phyloP scores from a whole-genome alignment of 345 rosid species.

The Salix koriyanagi region DNA sequence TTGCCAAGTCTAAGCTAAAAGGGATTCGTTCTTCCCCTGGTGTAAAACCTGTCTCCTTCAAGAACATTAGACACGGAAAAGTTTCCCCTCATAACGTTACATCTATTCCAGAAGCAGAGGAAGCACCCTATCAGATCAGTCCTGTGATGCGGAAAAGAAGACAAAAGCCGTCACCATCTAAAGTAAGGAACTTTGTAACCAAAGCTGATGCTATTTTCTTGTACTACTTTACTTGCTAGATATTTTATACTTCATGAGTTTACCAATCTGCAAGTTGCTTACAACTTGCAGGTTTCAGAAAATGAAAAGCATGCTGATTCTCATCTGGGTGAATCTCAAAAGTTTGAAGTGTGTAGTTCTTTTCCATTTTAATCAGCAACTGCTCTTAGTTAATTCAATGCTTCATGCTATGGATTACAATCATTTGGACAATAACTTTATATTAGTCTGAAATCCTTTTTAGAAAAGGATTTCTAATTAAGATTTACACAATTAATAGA shows the following conservation, averaged over 20 bases:
- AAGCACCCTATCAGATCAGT: constrained; percentile 32
- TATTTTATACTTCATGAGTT: constrained; percentile 17
- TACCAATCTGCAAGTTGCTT: constrained; percentile 25
- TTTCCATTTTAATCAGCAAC: constrained; percentile 7
- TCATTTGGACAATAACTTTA: constrained; percentile 1
- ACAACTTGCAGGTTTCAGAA: constrained; percentile 44
- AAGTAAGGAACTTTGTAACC: constrained; percentile 37
- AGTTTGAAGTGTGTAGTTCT: constrained; percentile 39
- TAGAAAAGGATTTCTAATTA: no score
- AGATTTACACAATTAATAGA: no score
- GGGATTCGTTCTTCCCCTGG: constrained; percentile 38
- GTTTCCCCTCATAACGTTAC: constrained; percentile 19
- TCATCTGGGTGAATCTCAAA: constrained; percentile 38
- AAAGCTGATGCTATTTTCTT: background rate
- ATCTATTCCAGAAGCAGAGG: constrained; percentile 43
- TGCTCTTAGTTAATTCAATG: background rate
- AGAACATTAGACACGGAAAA: constrained; percentile 41
- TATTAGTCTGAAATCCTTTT: no score
- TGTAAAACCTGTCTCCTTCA: constrained; percentile 36
- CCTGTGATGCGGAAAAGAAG: constrained; percentile 49
- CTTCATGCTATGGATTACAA: constrained; percentile 5
- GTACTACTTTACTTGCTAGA: constrained; percentile 3
- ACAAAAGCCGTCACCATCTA: constrained; percentile 51
- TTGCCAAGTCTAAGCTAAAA: constrained; percentile 43
- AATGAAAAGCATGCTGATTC: constrained; percentile 40